Evolutionary conservation across 257 asterid genomes (phyloP), one percentile per base, ranked within the genome.

Genomic region (Pogostemon cablin): DNA sequence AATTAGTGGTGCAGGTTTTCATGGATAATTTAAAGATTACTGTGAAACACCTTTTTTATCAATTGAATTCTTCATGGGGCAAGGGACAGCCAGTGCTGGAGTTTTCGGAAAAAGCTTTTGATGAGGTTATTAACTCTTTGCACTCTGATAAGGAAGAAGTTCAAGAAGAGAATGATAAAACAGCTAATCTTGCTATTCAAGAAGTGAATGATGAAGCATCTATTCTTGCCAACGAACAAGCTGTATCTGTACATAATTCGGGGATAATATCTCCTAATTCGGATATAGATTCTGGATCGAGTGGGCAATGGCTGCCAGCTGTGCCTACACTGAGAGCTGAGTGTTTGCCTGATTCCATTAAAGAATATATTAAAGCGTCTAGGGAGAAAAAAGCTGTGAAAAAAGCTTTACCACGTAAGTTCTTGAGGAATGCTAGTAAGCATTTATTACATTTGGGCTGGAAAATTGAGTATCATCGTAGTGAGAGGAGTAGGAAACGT

Each of bases 381-480:
- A 79, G 60, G 56, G 64, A 46, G 9, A 47, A 12, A 0, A 57
- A 72, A 52, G 15, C 1, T 53, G 63, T 49, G 9, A 47, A 12
- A 0, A 57, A 69, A 52, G 15, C 1, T 53, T 46, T 60, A 56
- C 11, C 75, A 62, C 7, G 0, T 3, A 46, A 25, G 34, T 17
- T 52, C 34, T 35, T 10, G 4, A 32, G 3, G 47, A 70, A 71
- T 9, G 86, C 72, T 59, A 80, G 82, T 68, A 77, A 73, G 40
- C 96, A 91, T 83, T 85, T 93, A 7, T 71, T 79, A 62, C 39
- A 71, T 80, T 58, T 80, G 78, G 93, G 88, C 58, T 93, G 99
- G 99, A 78, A 77, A 63, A 73, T 87, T 40, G 85, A 81, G 49
- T 76, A 7, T 68, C 17, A 40, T 6, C 35, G 10, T 32, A 79